These are phyloP conservation scores for Aspergillus caelatus DNA, from an alignment of 2,329 filamentous ascomycete genomes.

Conservation along the genomic window DNA sequence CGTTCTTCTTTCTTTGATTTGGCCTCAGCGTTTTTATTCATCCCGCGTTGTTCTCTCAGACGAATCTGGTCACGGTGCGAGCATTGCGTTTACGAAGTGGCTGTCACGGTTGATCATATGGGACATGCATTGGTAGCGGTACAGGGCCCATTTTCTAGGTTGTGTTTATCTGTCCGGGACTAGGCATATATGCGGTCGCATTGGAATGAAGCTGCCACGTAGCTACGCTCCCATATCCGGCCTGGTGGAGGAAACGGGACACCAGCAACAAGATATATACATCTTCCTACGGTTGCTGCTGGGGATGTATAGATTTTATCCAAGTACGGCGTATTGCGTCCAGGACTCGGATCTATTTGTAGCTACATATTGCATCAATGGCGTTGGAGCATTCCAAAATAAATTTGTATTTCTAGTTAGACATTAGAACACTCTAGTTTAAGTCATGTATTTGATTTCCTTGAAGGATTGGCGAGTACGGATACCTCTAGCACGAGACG, in stretches of 20 bases:
- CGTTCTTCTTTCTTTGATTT: background rate
- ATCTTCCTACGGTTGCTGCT: background rate
- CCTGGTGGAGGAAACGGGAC: conserved; percentile 1
- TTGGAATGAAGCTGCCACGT: conserved; percentile 11
- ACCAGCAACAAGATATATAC: background rate
- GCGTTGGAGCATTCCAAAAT: conserved; percentile 8
- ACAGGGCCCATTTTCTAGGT: conserved; percentile 4
- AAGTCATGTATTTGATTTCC: background rate
- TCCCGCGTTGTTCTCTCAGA: conserved; percentile 13
- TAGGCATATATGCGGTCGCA: conserved; percentile 14
- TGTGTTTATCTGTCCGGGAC: conserved; percentile 10
- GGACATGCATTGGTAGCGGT: conserved; percentile 36
- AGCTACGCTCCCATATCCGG: conserved; percentile 11
- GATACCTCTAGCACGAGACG: background rate
- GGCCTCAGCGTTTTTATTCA: conserved; percentile 3
- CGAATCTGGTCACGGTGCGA: conserved; percentile 14
- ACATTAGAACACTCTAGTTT: background rate
- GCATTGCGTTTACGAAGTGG: conserved; percentile 28
- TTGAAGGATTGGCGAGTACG: background rate
- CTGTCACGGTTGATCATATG: conserved; percentile 21
- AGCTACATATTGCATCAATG: conserved; percentile 12
- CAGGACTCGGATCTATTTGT: conserved; percentile 11
- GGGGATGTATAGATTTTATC: conserved; percentile 16
- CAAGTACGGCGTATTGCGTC: conserved; percentile 12
- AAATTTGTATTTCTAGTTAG: conserved; percentile 1